Base-by-base conservation (phyloP, 2,329 filamentous ascomycete genomes). In the Colletotrichum higginsianum region DNA sequence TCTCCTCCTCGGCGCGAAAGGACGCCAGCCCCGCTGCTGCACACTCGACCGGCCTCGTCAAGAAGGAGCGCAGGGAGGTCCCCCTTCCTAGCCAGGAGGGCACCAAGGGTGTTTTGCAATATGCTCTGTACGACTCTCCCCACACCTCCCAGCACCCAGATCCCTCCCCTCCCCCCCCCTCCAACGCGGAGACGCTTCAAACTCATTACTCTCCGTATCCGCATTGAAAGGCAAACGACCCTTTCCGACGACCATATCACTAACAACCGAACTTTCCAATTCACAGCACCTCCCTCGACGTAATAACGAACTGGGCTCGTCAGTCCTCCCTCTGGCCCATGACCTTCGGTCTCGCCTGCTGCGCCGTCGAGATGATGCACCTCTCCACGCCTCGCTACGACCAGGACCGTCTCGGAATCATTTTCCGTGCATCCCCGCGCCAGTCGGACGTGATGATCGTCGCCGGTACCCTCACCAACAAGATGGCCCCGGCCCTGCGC, bases 361-460 rank as follows among this genome's bases (percentile, higher is more conserved):
- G 94, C 83, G 94, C 93, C 82, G 85, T 97, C 80, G 94, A 97
- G 82, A 97, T 97, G 94, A 97, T 97, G 94, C 93, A 95, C 81
- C 87, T 94, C 23, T 96, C 94, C 42, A 94, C 93, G 73, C 94
- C 94, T 16, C 92, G 94, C 46, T 96, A 97, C 89, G 94, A 97
- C 79, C 93, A 96, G 80, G 94, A 97, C 84, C 90, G 94, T 46
- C 87, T 96, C 71, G 94, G 94, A 75, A 96, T 97, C 80, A 96
- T 97, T 81, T 97, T 96, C 89, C 92, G 94, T 76, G 94, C 94
- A 70, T 96, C 93, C 16, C 94, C 94, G 1, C 92, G 94, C 75
- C 94, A 97, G 83, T 93, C 94, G 72, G 94, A 97, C 82, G 92
- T 97, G 75, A 96, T 97, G 94, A 96, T 97, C 78, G 94, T 97